Evolutionary conservation across 2,329 filamentous ascomycete species (phyloP).

Genomic region (Cladosporium sp.): DNA sequence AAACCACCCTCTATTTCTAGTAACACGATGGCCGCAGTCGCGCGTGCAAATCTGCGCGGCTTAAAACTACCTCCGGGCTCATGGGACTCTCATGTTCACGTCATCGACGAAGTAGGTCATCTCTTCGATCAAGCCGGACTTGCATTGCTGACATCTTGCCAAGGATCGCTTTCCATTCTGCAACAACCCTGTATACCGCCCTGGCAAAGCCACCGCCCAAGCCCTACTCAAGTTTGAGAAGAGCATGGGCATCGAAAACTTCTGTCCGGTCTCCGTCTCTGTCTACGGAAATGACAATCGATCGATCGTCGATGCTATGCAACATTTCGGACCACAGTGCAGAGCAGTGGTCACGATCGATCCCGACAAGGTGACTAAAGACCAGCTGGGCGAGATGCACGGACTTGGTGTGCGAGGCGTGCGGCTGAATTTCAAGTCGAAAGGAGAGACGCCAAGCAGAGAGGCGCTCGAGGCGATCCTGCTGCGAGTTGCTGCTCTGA

Average conservation of each 20-base stretch:
- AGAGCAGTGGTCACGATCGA: not conserved
- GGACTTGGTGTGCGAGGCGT: not conserved
- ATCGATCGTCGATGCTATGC: not conserved
- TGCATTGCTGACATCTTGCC: not conserved
- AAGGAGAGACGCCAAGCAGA: not conserved
- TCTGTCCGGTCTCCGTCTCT: not conserved
- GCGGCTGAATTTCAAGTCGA: not conserved
- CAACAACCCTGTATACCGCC: not conserved
- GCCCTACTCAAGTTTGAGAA: not conserved
- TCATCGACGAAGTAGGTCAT: not conserved
- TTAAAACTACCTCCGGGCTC: not conserved
- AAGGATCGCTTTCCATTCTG: not conserved
- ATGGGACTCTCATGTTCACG: not conserved
- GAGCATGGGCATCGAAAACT: not conserved
- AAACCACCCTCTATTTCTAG: not conserved
- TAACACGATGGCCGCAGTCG: not conserved
- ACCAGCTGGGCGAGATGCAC: slow-evolving; percentile 3
- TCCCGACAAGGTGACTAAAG: not conserved
- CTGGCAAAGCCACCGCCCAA: not conserved
- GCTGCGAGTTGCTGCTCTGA: not conserved
- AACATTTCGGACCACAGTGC: not conserved
- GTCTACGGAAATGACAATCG: slow-evolving; percentile 5
- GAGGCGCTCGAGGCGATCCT: not conserved
- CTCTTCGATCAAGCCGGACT: too few relatives aligned
- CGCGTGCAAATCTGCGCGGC: not conserved